phyloP scores from a whole-genome alignment of 305 asterid species.

The Solanum hybrid region DNA sequence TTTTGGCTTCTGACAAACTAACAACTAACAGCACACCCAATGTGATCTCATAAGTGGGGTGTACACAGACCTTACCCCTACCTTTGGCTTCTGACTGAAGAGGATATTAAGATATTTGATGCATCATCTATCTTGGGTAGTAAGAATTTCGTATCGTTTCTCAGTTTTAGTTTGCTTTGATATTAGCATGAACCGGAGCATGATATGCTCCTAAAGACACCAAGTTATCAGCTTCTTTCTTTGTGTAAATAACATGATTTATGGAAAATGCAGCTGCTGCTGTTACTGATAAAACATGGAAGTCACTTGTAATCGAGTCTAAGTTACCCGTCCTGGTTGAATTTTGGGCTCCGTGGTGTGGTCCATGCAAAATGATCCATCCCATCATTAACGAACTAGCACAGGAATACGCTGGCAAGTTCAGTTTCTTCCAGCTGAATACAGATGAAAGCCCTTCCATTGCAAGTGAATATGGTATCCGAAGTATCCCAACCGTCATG shows the following conservation, averaged over 20 bases:
- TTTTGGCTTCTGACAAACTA: not conserved
- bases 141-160: not conserved
- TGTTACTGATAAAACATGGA: constrained; percentile 49
- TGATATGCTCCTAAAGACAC: not conserved
- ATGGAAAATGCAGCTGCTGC: constrained; percentile 44
- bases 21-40: not conserved
- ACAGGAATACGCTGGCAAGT: constrained; percentile 54
- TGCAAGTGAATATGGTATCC: constrained; percentile 74
- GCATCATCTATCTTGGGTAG: not conserved
- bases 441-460: constrained; percentile 72
- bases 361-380: constrained; percentile 90
- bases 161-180: not conserved
- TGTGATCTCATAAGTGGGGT: not conserved
- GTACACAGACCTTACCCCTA: not conserved
- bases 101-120: not conserved
- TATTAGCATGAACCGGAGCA: not conserved
- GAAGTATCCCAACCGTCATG: constrained; percentile 89
- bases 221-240: not conserved
- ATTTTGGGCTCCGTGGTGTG: constrained; percentile 99
- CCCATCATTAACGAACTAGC: constrained; percentile 72
- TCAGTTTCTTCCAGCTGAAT: constrained; percentile 77
- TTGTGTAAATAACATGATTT: not conserved
- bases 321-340: constrained; percentile 70
- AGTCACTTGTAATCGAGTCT: constrained; percentile 39
- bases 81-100: not conserved